A percentile compares a stretch with the other conserved stretches of the same genome.
Conservation (phyloP, 257 asterid genomes). For the Solanum rostratum region DNA sequence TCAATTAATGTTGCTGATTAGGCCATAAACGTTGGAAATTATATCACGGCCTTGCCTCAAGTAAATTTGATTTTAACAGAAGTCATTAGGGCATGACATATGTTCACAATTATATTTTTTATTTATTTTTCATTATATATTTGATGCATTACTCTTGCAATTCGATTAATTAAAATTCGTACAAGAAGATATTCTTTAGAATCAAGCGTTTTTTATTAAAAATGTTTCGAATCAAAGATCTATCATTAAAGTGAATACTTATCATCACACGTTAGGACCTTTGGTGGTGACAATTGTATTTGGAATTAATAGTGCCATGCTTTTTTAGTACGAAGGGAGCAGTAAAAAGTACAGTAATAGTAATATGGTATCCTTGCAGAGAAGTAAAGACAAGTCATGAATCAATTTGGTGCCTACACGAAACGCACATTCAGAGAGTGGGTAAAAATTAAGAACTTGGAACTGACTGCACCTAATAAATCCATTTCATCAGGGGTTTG, state of each 20-base stretch:
- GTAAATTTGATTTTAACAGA: too few species aligned
- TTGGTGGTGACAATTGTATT: neutral
- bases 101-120: too few species aligned
- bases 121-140: too few species aligned
- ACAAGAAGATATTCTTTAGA: fast-evolving
- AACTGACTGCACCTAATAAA: neutral
- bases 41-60: too few species aligned
- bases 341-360: neutral
- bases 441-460: neutral
- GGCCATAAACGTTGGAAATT: neutral
- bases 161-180: neutral
- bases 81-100: too few species aligned
- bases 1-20: neutral
- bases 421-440: neutral
- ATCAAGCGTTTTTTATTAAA: neutral
- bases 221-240: neutral
- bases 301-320: neutral
- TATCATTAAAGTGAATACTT: neutral
- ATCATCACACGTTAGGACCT: neutral
- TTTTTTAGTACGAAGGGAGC: neutral
- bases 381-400: neutral
- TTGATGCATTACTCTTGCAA: neutral
- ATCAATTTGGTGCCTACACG: neutral
- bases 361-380: neutral
- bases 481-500: neutral